Percentiles rank a stretch among this genome's conserved stretches.
phyloP scores from a whole-genome alignment of 148 eudicot species.

The Camellia granthamiana region DNA sequence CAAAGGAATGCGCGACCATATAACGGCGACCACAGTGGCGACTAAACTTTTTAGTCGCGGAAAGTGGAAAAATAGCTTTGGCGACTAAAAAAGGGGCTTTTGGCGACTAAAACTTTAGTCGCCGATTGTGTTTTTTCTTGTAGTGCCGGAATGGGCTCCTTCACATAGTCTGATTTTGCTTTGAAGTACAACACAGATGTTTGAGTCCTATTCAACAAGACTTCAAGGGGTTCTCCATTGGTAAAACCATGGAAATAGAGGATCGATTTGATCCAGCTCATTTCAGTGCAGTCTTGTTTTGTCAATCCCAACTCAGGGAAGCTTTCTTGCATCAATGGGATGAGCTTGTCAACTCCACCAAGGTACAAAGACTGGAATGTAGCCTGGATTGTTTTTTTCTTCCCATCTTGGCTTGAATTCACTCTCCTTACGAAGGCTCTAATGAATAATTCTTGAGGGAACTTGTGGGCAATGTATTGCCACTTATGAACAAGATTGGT shows the following conservation, averaged over 20 bases:
- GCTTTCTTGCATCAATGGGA: constrained; percentile 1
- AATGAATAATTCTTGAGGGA: neutral
- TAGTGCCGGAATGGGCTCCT: constrained; percentile 7
- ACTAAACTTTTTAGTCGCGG: no score
- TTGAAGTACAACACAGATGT: neutral
- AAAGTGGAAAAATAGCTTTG: no score
- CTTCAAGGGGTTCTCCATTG: neutral
- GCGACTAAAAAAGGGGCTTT: no score
- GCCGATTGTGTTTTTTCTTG: no score
- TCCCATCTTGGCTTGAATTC: neutral
- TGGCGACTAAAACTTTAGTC: no score
- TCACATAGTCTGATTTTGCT: constrained; percentile 13
- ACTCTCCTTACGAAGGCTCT: neutral
- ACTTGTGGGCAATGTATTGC: constrained; percentile 10
- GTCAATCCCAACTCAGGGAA: constrained; percentile 17
- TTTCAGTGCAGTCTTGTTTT: neutral
- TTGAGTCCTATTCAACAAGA: constrained; percentile 4
- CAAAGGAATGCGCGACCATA: no score
- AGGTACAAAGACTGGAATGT: constrained; percentile 10
- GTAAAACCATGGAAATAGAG: neutral
- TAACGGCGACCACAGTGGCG: no score
- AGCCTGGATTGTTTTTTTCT: neutral
- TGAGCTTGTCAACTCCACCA: neutral
- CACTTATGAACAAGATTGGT: neutral
- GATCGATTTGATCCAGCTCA: constrained; percentile 9